Evolutionary conservation across 345 rosid genomes (phyloP), one percentile per base, ranked within the genome.

Genomic region (Arabidopsis suecica): DNA sequence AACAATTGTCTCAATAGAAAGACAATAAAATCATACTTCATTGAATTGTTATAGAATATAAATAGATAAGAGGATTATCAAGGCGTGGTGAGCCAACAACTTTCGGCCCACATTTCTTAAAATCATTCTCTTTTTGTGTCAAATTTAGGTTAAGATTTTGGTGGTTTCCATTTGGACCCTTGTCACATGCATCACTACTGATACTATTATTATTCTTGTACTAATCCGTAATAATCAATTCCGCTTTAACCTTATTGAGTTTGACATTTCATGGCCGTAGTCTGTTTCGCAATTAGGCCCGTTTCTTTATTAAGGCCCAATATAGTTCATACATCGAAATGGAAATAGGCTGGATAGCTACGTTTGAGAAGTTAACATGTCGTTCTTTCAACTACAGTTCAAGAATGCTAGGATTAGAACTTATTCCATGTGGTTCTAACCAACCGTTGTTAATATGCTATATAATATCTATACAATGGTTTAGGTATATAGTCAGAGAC

Each of bases 1-100:
- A 58, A 34, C 8, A 58, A 16, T 38, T 3, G 38, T 22, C 48
- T 38, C 12, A 6, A 38, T 20, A 20, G 6, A 60, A 18, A 9
- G 1, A 59, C 18, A 16, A 16, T 16, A 16, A 16, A 16, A 16
- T 16, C 18, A 16, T 16, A 16, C 18, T 16, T 16, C 18, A 16
- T 16, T 16, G 18, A 16, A 16, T 16, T 37, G 44, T 32, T 53
- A 61, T 20, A 32, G 54, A 53, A 32, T 61, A 72, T 42, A 38
- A 30, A 20, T 16, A 61, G 54, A 44, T 36, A 30, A 59, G 41
- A 72, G 7, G 23, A 42, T 22, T 22, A 20, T 41, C 9, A 73
- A 32, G 32, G 22, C 58, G 58, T 74, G 65, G 65, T 73, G 49
- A 73, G 78, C 78, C 49, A 65, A 56, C 71, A 55, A 73, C 58